phyloP scores from a whole-genome alignment of 805 yeast species.

The Grigorovia transvaalensis region DNA sequence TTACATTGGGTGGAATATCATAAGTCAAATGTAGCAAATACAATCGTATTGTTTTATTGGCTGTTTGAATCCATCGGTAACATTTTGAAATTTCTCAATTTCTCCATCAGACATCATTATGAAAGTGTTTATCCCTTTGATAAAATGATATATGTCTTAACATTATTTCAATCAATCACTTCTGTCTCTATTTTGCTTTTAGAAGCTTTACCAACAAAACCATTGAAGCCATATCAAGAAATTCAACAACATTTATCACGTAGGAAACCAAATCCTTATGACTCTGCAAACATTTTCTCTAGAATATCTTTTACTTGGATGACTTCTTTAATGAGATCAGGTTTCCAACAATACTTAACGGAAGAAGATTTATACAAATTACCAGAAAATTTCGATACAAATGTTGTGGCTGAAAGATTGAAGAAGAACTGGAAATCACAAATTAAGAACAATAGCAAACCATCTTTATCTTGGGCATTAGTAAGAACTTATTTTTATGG shows the following conservation, averaged over 20 bases:
- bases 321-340: constrained; percentile 72
- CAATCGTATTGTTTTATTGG: constrained; percentile 70
- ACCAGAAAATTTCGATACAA: constrained; percentile 56
- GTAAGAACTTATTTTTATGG: constrained; percentile 62
- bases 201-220: constrained; percentile 34
- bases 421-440: constrained; percentile 53
- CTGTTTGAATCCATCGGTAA: constrained; percentile 42
- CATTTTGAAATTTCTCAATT: constrained; percentile 34
- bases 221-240: constrained; percentile 34
- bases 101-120: constrained; percentile 28
- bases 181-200: constrained; percentile 26
- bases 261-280: constrained; percentile 30
- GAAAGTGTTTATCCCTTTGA: constrained; percentile 22
- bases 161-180: constrained; percentile 26
- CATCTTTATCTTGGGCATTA: constrained; percentile 51
- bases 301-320: constrained; percentile 82
- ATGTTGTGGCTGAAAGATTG: constrained; percentile 39
- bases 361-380: constrained; percentile 67
- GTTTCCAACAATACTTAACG: constrained; percentile 47
- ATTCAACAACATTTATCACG: constrained; percentile 21
- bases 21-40: constrained; percentile 54
- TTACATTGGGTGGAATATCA: constrained; percentile 66
- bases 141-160: constrained; percentile 20
- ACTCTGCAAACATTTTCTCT: constrained; percentile 54
- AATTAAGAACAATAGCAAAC: constrained; percentile 32